Conservation (phyloP, 306 rosid genomes). For the Vigna hirtella region DNA sequence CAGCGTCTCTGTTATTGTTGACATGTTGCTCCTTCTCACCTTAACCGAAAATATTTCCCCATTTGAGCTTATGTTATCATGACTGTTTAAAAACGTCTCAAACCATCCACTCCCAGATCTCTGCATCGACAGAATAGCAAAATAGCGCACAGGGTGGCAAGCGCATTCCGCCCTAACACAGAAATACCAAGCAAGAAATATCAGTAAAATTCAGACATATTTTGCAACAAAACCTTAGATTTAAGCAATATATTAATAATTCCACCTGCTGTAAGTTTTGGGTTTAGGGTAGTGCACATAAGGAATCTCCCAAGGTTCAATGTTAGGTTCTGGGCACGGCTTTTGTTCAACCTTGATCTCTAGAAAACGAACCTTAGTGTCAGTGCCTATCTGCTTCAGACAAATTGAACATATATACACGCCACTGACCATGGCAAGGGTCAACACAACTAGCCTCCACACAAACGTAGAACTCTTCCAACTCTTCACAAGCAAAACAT, state of each 20-base stretch:
- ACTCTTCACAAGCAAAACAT: constrained; percentile 60
- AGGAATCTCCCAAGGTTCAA: constrained; percentile 75
- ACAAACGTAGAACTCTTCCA: constrained; percentile 80
- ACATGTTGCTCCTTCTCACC: constrained; percentile 81
- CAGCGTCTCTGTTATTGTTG: constrained; percentile 86
- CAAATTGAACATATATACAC: constrained; percentile 90
- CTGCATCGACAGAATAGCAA: constrained; percentile 93
- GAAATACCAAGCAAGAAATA: constrained; percentile 31
- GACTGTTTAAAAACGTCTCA: constrained; percentile 93
- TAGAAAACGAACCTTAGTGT: constrained; percentile 56
- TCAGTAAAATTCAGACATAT: constrained; percentile 44
- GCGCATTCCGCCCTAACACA: constrained; percentile 81
- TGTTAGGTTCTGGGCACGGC: constrained; percentile 75
- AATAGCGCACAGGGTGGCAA: constrained; percentile 87
- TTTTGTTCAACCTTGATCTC: constrained; percentile 59
- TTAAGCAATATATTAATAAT: constrained; percentile 13
- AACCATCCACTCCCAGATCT: constrained; percentile 99
- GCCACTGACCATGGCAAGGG: constrained; percentile 90
- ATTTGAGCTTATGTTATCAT: constrained; percentile 91
- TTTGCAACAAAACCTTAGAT: constrained; percentile 35
- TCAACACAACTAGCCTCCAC: constrained; percentile 76
- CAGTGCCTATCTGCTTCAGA: constrained; percentile 77
- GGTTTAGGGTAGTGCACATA: constrained; percentile 90
- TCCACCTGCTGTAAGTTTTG: constrained; percentile 80
- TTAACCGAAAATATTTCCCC: constrained; percentile 96